Base-by-base conservation (phyloP, 495 filamentous ascomycete species). In the Neurospora sp. region DNA sequence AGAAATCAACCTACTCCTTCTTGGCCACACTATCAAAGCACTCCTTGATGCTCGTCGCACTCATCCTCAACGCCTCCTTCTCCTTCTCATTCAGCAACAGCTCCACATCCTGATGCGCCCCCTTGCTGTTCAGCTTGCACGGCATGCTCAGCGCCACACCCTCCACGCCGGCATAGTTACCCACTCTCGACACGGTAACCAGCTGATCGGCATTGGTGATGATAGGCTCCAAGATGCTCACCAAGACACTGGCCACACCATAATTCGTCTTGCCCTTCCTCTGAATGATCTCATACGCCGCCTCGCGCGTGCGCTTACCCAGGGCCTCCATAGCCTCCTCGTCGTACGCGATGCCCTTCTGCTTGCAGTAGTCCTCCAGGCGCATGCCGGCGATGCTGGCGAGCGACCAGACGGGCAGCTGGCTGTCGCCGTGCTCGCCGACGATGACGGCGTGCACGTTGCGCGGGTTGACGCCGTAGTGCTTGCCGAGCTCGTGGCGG, bases 201-300 rank as follows among this genome's bases (percentile, higher is more conserved):
- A 81, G 71, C 31, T 78, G 78, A 39, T 81, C 79, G 38, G 73
- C 72, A 37, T 79, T 71, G 31, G 76, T 79, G 48, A 81, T 73
- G 69, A 81, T 81, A 1, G 77, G 76, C 74, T 79, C 74, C 37
- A 81, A 44, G 42, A 81, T 76, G 70, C 73, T 75, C 14, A 79
- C 78, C 69, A 81, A 41, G 31, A 81, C 84, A 9, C 81, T 83
- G 0, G 88, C 89, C 0, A 88, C 83, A 44, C 89, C 86, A 74
- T 89, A 89, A 76, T 89, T 89, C 4, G 88, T 89, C 81, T 88
- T 89, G 7, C 88, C 88, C 76, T 88, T 88, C 11, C 85, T 79
- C 27, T 88, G 86, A 14, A 90, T 83, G 11, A 85, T 84, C 78
- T 88, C 88, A 75, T 89, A 89, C 69, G 89, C 88, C 0, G 79